These are phyloP conservation scores for Herpetospermum pedunculosum DNA, from an alignment of 306 rosid genomes.

Conservation along the genomic window DNA sequence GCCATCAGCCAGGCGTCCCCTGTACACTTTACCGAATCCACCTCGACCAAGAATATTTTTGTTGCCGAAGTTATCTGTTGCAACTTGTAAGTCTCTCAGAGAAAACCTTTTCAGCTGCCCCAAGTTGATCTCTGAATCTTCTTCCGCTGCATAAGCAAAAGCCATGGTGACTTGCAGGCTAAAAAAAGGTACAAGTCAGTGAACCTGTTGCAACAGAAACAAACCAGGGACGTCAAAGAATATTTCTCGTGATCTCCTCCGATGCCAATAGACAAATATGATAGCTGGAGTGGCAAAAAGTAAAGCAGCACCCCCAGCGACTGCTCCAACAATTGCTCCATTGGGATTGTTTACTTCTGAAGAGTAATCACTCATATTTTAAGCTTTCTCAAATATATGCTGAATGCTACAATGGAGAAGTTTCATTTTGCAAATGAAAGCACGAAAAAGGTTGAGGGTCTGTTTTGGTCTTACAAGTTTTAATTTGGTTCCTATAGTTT, in stretches of 20 bases:
- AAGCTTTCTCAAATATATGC: background rate
- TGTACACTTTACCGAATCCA: conserved; percentile 16
- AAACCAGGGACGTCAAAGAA: conserved; percentile 16
- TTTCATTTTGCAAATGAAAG: background rate
- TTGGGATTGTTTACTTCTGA: conserved; percentile 9
- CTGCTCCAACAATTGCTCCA: conserved; percentile 18
- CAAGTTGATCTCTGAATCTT: conserved; percentile 10
- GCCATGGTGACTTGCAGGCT: background rate
- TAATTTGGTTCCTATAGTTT: background rate
- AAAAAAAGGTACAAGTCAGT: background rate
- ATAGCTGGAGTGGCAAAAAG: conserved; percentile 16
- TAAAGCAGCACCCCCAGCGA: conserved; percentile 17
- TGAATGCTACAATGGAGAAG: background rate
- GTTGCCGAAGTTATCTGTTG: conserved; percentile 15
- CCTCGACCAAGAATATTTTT: conserved; percentile 17
- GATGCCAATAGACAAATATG: conserved; percentile 9
- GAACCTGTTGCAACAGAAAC: background rate
- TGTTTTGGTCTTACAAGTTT: background rate
- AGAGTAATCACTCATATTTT: background rate
- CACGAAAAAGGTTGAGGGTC: background rate
- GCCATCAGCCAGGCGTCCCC: conserved; percentile 14
- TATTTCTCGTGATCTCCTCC: conserved; percentile 7
- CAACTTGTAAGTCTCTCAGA: conserved; percentile 14
- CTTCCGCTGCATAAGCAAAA: conserved; percentile 10
- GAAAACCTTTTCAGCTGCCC: conserved; percentile 17